phyloP scores from a whole-genome alignment of 176 grass and related monocot genomes.

The Hsuehochloa calcarea region DNA sequence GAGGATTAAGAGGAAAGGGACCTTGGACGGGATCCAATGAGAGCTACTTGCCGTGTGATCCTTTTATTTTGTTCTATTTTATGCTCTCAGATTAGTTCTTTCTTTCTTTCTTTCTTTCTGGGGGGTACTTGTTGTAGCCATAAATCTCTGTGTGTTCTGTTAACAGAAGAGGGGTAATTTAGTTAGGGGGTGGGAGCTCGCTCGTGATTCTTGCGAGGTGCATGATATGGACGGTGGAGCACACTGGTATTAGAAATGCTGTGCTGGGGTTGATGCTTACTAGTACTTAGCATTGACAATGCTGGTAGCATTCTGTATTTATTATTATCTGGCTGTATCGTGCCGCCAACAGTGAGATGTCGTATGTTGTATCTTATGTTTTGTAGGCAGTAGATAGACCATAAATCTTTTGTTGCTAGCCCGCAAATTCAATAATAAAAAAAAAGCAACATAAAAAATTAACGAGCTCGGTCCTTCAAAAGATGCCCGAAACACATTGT shows the following conservation, averaged over 20 bases:
- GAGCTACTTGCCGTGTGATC: background rate
- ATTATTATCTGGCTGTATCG: background rate
- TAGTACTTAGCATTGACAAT: background rate
- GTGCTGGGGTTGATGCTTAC: background rate
- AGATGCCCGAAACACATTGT: background rate
- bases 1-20: constrained; percentile 56
- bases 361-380: background rate
- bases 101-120: no score
- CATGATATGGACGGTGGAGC: background rate
- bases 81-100: background rate
- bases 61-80: background rate
- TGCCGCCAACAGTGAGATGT: background rate
- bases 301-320: background rate
- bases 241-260: constrained; percentile 3
- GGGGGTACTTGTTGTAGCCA: background rate
- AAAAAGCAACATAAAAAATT: background rate
- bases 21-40: constrained; percentile 5
- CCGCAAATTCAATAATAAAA: background rate
- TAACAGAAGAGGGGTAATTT: background rate
- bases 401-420: background rate
- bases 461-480: background rate
- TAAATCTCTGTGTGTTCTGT: background rate
- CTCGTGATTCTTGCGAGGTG: background rate
- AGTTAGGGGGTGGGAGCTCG: background rate
- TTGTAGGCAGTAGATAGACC: background rate